Evolutionary conservation across 441 rosid genomes (phyloP), one percentile per base, ranked within the genome.

Genomic region (Manihot esculenta): DNA sequence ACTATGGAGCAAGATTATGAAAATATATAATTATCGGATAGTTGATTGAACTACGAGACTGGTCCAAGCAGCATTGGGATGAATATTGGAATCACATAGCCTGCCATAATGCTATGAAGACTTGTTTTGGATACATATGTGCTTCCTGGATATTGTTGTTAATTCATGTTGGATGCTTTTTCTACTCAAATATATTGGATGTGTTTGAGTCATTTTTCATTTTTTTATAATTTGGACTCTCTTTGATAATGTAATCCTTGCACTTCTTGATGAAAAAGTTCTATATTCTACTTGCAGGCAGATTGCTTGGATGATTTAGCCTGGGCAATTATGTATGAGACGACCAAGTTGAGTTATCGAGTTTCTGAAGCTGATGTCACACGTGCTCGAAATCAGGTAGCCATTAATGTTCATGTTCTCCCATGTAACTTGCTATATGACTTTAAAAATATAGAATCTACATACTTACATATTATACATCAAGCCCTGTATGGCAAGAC

Each of bases 351-450:
- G 74, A 86, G 87, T 60, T 90, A 87, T 79, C 91, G 92, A 63
- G 99, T 93, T 79, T 90, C 97, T 56, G 99, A 96, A 48, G 92
- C 81, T 79, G 99, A 91, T 85, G 98, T 96, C 48, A 87, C 80
- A 14, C 97, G 99, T 71, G 98, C 99, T 44, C 84, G 97, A 53
- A 96, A 96, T 85, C 99, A 96, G 98, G 99, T 96, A 79, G 5
- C 44, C 13, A 8, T 57, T 30, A 26, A 10, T 10, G 15, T 14
- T 64, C 44, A 50, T 18, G 4, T 26, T 54, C 53, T 55, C 8
- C 55, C 38, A 33, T 57, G 66, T 56, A 38, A 51, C 62, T 54
- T 21, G 10, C 18, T 38, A 11, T 61, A n/a, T n/a, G n/a, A n/a
- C n/a, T n/a, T n/a, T n/a, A n/a, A n/a, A 15, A 44, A 13, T n/a